Percentiles rank a stretch among this genome's conserved stretches.
These are phyloP conservation scores for Leptomonas pyrrhocoris DNA, from an alignment of 208 protist species.

Conservation along the genomic window DNA sequence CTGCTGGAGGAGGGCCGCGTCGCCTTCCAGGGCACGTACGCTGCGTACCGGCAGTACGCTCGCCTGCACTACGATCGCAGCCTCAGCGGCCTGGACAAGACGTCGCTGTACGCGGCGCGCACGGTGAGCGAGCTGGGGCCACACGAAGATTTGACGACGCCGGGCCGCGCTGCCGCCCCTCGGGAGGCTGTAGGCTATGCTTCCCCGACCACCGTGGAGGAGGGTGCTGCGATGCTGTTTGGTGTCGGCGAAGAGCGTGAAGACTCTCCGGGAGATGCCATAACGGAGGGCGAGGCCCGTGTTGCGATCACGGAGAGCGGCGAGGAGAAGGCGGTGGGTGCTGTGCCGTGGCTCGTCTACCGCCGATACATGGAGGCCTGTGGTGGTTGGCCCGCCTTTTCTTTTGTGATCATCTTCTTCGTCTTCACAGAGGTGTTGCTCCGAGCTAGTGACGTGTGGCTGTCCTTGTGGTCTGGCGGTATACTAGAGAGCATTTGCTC, in stretches of 20 bases:
- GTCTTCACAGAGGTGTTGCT: no score
- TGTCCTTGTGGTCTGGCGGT: conserved; percentile 62
- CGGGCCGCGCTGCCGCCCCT: no score
- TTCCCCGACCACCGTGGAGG: no score
- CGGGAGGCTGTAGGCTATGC: background rate
- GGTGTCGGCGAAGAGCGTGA: background rate
- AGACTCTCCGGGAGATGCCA: background rate
- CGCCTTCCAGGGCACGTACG: conserved; percentile 38
- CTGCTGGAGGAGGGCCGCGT: conserved; percentile 66
- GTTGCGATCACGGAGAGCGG: conserved; percentile 1
- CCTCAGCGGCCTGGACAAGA: no score
- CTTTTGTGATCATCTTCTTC: conserved; percentile 33
- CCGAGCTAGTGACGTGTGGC: conserved; percentile 44
- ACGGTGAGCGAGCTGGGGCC: no score
- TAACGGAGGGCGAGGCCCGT: conserved; percentile 2
- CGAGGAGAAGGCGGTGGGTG: conserved; percentile 52
- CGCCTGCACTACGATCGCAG: no score
- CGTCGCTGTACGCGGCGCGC: no score
- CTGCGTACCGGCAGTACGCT: no score
- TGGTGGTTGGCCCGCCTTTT: conserved; percentile 40
- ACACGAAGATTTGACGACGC: no score
- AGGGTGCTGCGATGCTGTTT: no score
- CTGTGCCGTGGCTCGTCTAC: conserved; percentile 60
- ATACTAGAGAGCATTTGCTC: background rate
- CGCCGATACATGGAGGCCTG: conserved; percentile 50